Conservation (phyloP, 768 basidiomycete species). For the Pulveroboletus sp. region DNA sequence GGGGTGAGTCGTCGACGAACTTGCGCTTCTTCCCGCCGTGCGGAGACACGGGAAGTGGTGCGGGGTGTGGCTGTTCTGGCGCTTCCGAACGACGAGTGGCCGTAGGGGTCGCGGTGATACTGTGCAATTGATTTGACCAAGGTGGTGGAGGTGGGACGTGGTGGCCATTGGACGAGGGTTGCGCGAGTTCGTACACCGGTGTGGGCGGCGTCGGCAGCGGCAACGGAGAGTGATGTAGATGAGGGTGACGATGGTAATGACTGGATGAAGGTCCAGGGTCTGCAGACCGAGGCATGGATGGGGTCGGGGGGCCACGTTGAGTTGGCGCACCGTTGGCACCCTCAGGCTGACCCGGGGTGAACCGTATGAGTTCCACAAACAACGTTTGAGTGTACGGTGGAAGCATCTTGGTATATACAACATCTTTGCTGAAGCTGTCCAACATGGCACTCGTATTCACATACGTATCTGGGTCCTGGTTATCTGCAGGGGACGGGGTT, state of each 20-base stretch:
- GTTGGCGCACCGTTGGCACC: constrained; percentile 13
- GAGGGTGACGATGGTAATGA: constrained; percentile 26
- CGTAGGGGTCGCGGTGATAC: constrained; percentile 10
- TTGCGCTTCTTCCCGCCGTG: constrained; percentile 33
- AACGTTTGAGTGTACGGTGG: constrained; percentile 62
- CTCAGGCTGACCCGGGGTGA: constrained; percentile 32
- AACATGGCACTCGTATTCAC: constrained; percentile 72
- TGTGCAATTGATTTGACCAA: constrained; percentile 32
- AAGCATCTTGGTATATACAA: constrained; percentile 63
- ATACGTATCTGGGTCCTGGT: constrained; percentile 51
- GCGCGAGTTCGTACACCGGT: constrained; percentile 30
- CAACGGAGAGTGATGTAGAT: constrained; percentile 28
- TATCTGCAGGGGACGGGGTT: constrained; percentile 31
- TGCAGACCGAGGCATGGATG: constrained; percentile 18
- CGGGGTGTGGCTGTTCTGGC: constrained; percentile 15
- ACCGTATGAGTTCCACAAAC: constrained; percentile 66
- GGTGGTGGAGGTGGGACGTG: constrained; percentile 33
- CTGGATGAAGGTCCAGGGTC: constrained; percentile 29
- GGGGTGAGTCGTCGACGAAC: constrained; percentile 31
- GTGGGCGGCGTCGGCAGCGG: constrained; percentile 32
- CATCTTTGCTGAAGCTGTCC: constrained; percentile 64
- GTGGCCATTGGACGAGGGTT: constrained; percentile 29
- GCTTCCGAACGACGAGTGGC: constrained; percentile 22
- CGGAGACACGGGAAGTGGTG: constrained; percentile 22
- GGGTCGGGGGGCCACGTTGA: constrained; percentile 12